These are phyloP conservation scores for Pseudopyricularia javanii DNA, from an alignment of 2,329 filamentous ascomycete species.

Conservation along the genomic window DNA sequence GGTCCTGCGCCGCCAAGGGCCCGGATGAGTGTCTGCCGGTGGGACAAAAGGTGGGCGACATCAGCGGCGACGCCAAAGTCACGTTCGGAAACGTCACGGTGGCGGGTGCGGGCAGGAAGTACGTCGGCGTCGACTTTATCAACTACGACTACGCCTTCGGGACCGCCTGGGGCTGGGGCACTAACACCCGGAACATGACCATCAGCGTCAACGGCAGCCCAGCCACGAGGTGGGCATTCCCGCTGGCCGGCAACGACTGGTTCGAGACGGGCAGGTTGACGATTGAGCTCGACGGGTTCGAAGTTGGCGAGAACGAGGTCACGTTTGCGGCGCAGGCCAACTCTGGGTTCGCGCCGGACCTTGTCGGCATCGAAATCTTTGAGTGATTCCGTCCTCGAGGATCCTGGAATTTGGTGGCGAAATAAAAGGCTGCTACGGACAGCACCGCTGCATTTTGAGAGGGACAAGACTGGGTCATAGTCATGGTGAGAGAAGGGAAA, in stretches of 20 bases:
- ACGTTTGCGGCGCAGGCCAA: conserved; percentile 17
- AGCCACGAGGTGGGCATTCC: conserved; percentile 33
- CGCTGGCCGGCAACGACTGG: conserved; percentile 37
- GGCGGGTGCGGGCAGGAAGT: conserved; percentile 18
- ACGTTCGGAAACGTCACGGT: conserved; percentile 20
- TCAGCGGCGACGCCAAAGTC: conserved; percentile 16
- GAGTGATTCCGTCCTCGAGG: conserved; percentile 8
- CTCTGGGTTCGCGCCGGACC: conserved; percentile 22
- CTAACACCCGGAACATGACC: conserved; percentile 37
- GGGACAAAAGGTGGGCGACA: conserved; percentile 26
- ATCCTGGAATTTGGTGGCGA: neutral
- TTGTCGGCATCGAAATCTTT: conserved; percentile 28
- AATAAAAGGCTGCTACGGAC: neutral
- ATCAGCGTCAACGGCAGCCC: conserved; percentile 29
- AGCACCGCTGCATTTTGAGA: no score
- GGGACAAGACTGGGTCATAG: no score
- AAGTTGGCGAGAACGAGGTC: conserved; percentile 23
- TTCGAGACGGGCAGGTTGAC: conserved; percentile 31
- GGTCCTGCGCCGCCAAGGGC: conserved; percentile 17
- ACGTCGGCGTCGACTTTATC: conserved; percentile 35
- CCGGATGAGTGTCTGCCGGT: conserved; percentile 26
- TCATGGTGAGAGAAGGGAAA: no score
- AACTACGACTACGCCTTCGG: conserved; percentile 36
- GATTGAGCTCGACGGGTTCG: conserved; percentile 32
- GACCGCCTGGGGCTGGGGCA: conserved; percentile 27